phyloP scores from a whole-genome alignment of 116 monocot genomes.

The Posidonia oceanica region DNA sequence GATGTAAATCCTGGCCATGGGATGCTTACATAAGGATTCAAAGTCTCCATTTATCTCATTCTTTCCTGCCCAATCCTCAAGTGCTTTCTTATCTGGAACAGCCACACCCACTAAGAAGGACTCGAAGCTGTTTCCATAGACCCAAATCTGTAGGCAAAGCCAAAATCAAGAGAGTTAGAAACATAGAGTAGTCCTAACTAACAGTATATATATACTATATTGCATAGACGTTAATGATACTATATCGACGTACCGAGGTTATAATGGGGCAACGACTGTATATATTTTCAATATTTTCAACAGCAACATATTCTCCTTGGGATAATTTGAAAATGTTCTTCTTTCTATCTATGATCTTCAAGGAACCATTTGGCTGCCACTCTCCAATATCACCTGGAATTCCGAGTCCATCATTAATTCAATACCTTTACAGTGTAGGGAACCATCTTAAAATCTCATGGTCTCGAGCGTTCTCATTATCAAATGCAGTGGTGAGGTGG shows the following conservation, averaged over 20 bases:
- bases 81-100: slow-evolving; percentile 61
- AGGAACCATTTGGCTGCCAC: slow-evolving; percentile 78
- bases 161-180: background rate
- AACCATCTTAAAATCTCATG: too few species aligned
- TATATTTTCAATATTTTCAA: slow-evolving; percentile 66
- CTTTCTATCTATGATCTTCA: slow-evolving; percentile 99
- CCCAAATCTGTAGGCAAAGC: slow-evolving; percentile 60
- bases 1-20: slow-evolving; percentile 45
- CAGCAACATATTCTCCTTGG: slow-evolving; percentile 92
- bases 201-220: background rate
- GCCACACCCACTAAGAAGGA: slow-evolving; percentile 77
- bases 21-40: slow-evolving; percentile 56
- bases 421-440: too few species aligned
- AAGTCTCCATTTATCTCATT: slow-evolving; percentile 40
- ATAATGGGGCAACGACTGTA: slow-evolving; percentile 53
- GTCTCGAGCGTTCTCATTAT: too few species aligned
- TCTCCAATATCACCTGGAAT: slow-evolving; percentile 88
- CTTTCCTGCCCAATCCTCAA: slow-evolving; percentile 76
- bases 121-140: slow-evolving; percentile 92
- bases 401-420: too few species aligned
- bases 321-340: slow-evolving; percentile 98
- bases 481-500: too few species aligned
- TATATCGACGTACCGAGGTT: slow-evolving; percentile 30
- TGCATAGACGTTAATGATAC: background rate
- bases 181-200: background rate